Base-by-base conservation (phyloP, 2,329 filamentous ascomycete genomes). In the Colletotrichum sp. region DNA sequence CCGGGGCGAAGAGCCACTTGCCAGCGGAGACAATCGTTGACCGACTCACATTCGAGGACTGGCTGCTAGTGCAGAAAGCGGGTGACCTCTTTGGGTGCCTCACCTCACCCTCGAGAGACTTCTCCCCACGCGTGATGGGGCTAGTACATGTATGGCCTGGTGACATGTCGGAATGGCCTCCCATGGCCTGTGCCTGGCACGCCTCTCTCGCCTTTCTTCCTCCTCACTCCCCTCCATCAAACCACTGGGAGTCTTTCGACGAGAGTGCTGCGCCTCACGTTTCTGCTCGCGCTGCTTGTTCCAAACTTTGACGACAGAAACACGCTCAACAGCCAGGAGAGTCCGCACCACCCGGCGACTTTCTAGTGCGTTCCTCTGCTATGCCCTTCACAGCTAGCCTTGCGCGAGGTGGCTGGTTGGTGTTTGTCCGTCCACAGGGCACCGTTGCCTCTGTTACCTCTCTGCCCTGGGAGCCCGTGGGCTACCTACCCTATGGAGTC, bases 361-460 rank as follows among this genome's bases (percentile, higher is more conserved):
- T 75, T 75, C 73, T 75, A 75, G 73, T 71, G 73, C 57, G 69
- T 73, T 75, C 59, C 70, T 73, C 70, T 73, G 55, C 55, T 57
- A 68, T 73, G 64, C 59, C 69, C 14, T 39, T 26, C 63, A 12
- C 57, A 34, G 64, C 64, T 68, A 72, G 64, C 73, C 69, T 48
- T 72, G 39, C 63, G 36, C 26, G 69, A 36, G 28, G 55, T 67
- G 55, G 68, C 72, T 63, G 39, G 60, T 32, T 26, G 55, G 34
- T 57, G 32, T 43, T 43, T 34, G 59, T 59, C 21, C 48, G 57
- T 57, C n/a, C 61, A 61, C 61, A 67, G 68, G 52, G 72, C 61
- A 55, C 68, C 73, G 69, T 75, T 72, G 63, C 69, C 69, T 72
- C 63, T 74, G 68, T 71, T 64, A 71, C 36, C 68, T 71, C 60